These are phyloP conservation scores for Thielaviopsis cerberus DNA, from an alignment of 2,329 filamentous ascomycete genomes.

Conservation along the genomic window DNA sequence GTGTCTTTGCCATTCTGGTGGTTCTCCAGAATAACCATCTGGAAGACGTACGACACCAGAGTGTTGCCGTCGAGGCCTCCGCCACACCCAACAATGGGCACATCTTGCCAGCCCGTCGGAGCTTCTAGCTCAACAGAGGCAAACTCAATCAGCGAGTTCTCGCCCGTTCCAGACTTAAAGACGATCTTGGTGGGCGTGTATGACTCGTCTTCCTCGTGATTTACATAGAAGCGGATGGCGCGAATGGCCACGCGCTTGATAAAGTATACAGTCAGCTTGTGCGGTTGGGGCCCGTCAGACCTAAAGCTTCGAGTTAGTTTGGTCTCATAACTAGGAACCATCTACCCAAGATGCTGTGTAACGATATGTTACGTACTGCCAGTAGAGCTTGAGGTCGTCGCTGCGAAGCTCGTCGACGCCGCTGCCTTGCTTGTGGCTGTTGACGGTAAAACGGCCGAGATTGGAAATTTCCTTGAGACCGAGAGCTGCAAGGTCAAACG, in stretches of 20 bases:
- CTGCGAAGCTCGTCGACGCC: conserved; percentile 58
- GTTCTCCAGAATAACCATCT: conserved; percentile 83
- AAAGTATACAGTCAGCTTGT: conserved; percentile 69
- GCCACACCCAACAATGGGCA: conserved; percentile 40
- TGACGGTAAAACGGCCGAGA: conserved; percentile 66
- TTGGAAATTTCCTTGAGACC: conserved; percentile 71
- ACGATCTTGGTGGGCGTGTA: conserved; percentile 90
- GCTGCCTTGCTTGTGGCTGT: conserved; percentile 62
- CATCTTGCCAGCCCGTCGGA: conserved; percentile 79
- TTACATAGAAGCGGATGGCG: conserved; percentile 65
- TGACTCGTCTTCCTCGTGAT: conserved; percentile 83
- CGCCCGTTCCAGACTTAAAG: conserved; percentile 74
- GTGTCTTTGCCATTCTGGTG: conserved; percentile 99
- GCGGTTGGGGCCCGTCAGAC: conserved; percentile 70
- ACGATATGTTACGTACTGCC: conserved; percentile 51
- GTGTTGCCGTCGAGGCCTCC: conserved; percentile 49
- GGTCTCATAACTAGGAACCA: background rate
- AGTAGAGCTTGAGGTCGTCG: conserved; percentile 55
- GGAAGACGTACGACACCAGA: conserved; percentile 72
- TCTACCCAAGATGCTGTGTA: background rate
- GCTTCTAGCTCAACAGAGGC: conserved; percentile 58
- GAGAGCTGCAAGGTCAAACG: conserved; percentile 34
- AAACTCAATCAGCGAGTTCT: conserved; percentile 82
- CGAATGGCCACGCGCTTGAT: conserved; percentile 65
- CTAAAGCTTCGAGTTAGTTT: conserved; percentile 20